phyloP scores from a whole-genome alignment of 148 eudicot species.

The Linanthus parryae region DNA sequence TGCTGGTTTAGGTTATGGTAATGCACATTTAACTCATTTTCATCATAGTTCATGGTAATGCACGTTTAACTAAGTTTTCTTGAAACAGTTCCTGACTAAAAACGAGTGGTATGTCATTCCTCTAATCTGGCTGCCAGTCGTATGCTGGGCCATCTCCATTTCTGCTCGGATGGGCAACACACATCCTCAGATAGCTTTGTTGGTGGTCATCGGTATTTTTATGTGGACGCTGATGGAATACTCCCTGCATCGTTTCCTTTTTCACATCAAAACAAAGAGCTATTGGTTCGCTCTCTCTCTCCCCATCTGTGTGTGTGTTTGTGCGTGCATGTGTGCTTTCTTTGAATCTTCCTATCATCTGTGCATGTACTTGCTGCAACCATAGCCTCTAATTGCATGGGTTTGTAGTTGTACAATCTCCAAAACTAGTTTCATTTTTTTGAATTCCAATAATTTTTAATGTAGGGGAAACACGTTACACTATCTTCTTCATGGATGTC shows the following conservation, averaged over 20 bases:
- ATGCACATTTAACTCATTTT: not conserved
- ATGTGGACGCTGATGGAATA: slow-evolving; percentile 84
- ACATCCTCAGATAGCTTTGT: slow-evolving; percentile 32
- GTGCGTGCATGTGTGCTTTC: not conserved
- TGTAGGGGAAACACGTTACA: slow-evolving; percentile 75
- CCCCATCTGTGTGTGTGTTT: not conserved
- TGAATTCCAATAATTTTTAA: slow-evolving; percentile 8
- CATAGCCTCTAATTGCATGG: not conserved
- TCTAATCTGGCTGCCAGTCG: slow-evolving; percentile 86
- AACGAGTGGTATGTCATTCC: slow-evolving; percentile 89
- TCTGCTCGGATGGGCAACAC: slow-evolving; percentile 53
- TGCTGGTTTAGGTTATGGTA: not conserved
- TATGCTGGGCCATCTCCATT: slow-evolving; percentile 44
- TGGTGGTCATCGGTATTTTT: slow-evolving; percentile 58
- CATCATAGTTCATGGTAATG: not conserved
- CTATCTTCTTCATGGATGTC: slow-evolving; percentile 95
- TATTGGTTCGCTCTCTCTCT: slow-evolving; percentile 54
- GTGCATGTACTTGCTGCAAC: too few relatives aligned
- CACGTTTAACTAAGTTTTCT: slow-evolving; percentile 6
- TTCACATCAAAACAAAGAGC: slow-evolving; percentile 80
- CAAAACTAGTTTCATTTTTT: not conserved
- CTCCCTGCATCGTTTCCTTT: slow-evolving; percentile 84
- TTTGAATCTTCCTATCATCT: too few relatives aligned
- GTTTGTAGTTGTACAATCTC: not conserved
- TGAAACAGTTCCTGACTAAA: slow-evolving; percentile 67